Evolutionary conservation across 306 rosid genomes (phyloP), one percentile per base, ranked within the genome.

Genomic region (Cicer yamashitae): DNA sequence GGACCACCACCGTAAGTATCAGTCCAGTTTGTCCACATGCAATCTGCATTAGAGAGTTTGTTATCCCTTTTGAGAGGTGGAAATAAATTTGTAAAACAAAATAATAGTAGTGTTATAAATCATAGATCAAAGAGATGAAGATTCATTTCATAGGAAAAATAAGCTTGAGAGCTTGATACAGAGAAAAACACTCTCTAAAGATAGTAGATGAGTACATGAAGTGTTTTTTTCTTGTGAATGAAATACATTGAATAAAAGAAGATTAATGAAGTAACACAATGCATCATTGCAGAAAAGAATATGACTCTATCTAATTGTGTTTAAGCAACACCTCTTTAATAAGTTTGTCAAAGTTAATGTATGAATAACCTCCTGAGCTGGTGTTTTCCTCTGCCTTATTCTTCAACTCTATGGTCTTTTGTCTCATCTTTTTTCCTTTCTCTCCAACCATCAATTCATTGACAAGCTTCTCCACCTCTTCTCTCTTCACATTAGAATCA

Each of bases 381-480:
- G 70, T 79, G 30, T 54, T 38, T 10, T 71, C 78, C 22, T 41
- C 48, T 14, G 73, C 78, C 57, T 30, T 41, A 7, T 25, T 48
- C 58, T 71, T 71, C 73, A 75, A 52, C 15, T 63, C 78, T 38
- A 52, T 70, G 0, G 15, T 2, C n/a, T 63, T 71, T 43, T 71
- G 18, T 51, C 53, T 71, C 82, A 79, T 79, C 38, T 62, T 66
- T 14, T 71, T 71, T 17, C 82, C 82, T 15, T 52, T 79, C 30
- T 79, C 73, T 51, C 73, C 82, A 10, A n/a, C 67, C 78, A 79
- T 79, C 47, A 79, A 52, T 47, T 61, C 82, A 61, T 58, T 71
- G 13, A 71, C 56, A 34, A 71, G 43, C 39, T 62, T 71, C 58
- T 52, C 73, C 8, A 79, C 78, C 18, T 62, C 67, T 1, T 79